Evolutionary conservation across 2,329 filamentous ascomycete species (phyloP), one percentile per base, ranked within the genome.

Genomic region (Fonsecaea erecta): DNA sequence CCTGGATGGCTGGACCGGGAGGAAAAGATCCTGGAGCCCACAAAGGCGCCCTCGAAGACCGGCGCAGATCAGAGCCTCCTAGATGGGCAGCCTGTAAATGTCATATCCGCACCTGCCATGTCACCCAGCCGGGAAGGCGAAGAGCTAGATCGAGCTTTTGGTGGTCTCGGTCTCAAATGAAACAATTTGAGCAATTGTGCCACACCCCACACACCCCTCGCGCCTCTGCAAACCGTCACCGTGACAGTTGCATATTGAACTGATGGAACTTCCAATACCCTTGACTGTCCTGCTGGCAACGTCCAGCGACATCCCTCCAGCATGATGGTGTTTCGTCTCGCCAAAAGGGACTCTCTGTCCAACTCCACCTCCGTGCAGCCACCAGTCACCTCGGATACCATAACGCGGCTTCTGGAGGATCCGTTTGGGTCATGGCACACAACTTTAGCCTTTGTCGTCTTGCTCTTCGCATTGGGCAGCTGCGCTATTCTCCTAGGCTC

Each of bases 1-100:
- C 87, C 87, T 0, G 87, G 87, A 1, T 89, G 86, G 86, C 74
- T 89, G 70, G 87, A 89, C 72, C 79, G 85, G 26, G 82, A 86
- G 30, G 84, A 85, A 74, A 85, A 85, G 74, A 79, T 89, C 40
- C 74, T 89, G 53, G 84, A 85, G 73, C 87, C 85, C 12, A 77
- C 72, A 30, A 68, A 60, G 52, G 65, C 67, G 35, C 67, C 64
- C 34, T 67, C 70, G 26, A 58, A 67, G 18, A n/a, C 65, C 69
- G 32, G 68, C 65, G 21, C 21, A 32, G 61, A 62, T 26, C 64
- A 70, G 30, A 57, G 76, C 62, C 65, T 80, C 26, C 61, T 81
- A 46, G 78, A 80, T 61, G 76, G 75, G n/a, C 71, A 74, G n/a
- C 71, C 75, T 3, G 63, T 71, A 8, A 70, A 59, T 55, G 40